phyloP scores from a whole-genome alignment of 169 alveolate species.

The Plasmodium billcollinsi region DNA sequence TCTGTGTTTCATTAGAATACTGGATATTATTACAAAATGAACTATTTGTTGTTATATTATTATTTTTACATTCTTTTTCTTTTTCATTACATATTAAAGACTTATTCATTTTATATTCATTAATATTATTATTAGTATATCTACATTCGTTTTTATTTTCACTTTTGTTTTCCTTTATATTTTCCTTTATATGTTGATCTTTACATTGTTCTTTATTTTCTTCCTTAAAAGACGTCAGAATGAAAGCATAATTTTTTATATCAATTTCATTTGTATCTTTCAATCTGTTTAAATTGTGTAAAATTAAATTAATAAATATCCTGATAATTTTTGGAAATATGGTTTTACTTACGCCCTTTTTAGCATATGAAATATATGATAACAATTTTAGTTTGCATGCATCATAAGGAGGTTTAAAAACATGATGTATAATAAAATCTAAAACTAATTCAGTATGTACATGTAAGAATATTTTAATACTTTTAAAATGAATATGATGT shows the following conservation, averaged over 20 bases:
- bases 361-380: slow-evolving; percentile 58
- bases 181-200: neutral
- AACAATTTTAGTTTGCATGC: slow-evolving; percentile 49
- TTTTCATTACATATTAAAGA: no score
- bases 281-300: neutral
- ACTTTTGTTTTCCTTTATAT: neutral
- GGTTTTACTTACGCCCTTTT: slow-evolving; percentile 2
- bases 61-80: no score
- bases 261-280: slow-evolving; percentile 2
- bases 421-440: slow-evolving; percentile 24
- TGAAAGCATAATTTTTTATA: slow-evolving; percentile 16
- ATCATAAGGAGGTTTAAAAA: slow-evolving; percentile 45
- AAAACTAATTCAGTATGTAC: slow-evolving; percentile 66
- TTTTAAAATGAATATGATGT: slow-evolving; percentile 41
- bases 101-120: no score
- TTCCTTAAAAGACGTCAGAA: slow-evolving; percentile 5
- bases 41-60: no score
- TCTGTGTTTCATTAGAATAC: neutral
- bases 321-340: slow-evolving; percentile 25
- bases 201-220: neutral
- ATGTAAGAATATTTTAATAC: slow-evolving; percentile 65
- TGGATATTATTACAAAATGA: no score
- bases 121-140: neutral
- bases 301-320: slow-evolving; percentile 33
- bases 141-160: neutral